Conservation (phyloP, 2,329 filamentous ascomycete species). For the Phaeoacremonium minimum region DNA sequence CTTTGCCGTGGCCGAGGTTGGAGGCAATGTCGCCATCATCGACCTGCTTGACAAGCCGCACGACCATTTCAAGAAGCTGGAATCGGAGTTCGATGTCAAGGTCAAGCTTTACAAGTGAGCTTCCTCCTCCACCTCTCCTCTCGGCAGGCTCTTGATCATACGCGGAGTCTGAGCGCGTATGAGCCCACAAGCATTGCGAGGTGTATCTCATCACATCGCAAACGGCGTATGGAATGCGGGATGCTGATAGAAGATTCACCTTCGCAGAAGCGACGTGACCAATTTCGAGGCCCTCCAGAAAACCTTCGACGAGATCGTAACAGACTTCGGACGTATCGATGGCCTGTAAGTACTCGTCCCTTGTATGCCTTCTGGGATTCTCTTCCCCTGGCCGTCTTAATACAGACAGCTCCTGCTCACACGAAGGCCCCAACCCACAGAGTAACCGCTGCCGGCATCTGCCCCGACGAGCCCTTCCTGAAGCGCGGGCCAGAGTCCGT, state of each 20-base stretch:
- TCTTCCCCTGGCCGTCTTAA: too few species aligned
- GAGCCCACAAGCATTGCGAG: too few species aligned
- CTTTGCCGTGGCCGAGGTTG: constrained; percentile 41
- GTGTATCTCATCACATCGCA: too few species aligned
- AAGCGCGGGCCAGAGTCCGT: constrained; percentile 16
- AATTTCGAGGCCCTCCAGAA: constrained; percentile 10
- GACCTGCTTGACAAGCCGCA: constrained; percentile 20
- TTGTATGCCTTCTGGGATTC: too few species aligned
- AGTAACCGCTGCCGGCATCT: constrained; percentile 20
- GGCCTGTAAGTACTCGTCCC: constrained; percentile 9
- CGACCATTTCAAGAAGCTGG: constrained; percentile 1
- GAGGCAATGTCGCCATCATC: constrained; percentile 42
- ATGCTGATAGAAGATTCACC: neutral
- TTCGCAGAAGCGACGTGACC: neutral
- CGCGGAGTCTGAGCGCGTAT: too few species aligned
- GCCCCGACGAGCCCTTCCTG: constrained; percentile 20
- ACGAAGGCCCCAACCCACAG: constrained; percentile 6
- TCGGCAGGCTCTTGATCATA: too few species aligned
- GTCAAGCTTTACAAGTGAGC: neutral
- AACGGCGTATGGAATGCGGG: too few species aligned
- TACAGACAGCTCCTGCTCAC: too few species aligned
- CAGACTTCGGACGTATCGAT: constrained; percentile 15
- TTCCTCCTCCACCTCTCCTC: neutral
- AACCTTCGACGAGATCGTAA: constrained; percentile 14
- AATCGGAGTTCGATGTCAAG: constrained; percentile 1